These are phyloP conservation scores for Flagelloscypha sp. DNA, from an alignment of 768 basidiomycete species.

Conservation along the genomic window DNA sequence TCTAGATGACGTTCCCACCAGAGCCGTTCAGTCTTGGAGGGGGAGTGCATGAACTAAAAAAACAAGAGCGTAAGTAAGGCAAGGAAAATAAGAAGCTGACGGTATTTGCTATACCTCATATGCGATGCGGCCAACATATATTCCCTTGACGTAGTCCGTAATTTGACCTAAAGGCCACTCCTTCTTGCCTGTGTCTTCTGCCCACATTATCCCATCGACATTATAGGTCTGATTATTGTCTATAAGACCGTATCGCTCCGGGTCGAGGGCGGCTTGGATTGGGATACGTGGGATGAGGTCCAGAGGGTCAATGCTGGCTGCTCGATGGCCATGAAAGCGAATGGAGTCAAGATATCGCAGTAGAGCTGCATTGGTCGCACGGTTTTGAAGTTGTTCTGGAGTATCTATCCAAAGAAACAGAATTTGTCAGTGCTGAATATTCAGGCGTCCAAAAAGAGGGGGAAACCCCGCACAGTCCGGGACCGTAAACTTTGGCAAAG, in stretches of 20 bases:
- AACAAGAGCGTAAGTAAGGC: background rate
- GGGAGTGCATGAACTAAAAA: conserved; percentile 71
- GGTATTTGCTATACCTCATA: conserved; percentile 49
- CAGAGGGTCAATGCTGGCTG: conserved; percentile 80
- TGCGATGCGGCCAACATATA: conserved; percentile 81
- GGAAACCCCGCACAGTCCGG: conserved; percentile 38
- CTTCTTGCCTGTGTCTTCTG: conserved; percentile 29
- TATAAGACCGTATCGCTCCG: conserved; percentile 64
- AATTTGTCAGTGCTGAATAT: background rate
- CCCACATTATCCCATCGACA: conserved; percentile 80
- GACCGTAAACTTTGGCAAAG: conserved; percentile 33
- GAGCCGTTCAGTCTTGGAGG: conserved; percentile 73
- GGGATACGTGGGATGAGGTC: conserved; percentile 81
- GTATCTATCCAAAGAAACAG: conserved; percentile 44
- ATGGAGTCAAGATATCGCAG: conserved; percentile 86
- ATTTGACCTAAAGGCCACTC: conserved; percentile 69
- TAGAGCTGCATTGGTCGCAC: conserved; percentile 65
- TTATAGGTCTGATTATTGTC: conserved; percentile 50
- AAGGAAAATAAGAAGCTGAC: background rate
- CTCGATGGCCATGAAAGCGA: conserved; percentile 78
- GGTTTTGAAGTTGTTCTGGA: conserved; percentile 54
- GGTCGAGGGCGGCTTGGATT: conserved; percentile 66
- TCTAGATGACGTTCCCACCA: conserved; percentile 90
- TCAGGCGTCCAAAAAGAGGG: background rate
- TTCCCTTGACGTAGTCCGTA: conserved; percentile 52